A percentile compares a stretch with the other conserved stretches of the same genome.
phyloP scores from a whole-genome alignment of 768 basidiomycete species.

The Lentinula edodes region DNA sequence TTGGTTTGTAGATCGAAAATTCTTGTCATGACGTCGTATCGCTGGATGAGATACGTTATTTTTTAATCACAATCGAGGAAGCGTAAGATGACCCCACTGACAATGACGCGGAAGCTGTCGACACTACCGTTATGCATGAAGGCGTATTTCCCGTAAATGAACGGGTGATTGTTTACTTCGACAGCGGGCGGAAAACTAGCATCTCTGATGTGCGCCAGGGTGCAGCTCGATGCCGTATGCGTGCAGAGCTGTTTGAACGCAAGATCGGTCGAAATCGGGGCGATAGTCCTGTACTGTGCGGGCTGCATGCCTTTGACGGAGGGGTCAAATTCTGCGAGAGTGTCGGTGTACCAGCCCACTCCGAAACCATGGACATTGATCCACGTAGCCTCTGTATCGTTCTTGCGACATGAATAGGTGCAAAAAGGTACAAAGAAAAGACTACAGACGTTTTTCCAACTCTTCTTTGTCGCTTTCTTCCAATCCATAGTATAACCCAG shows the following conservation, averaged over 20 bases:
- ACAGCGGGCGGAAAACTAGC: neutral
- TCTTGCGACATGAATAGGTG: neutral
- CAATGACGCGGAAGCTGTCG: neutral
- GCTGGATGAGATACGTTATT: neutral
- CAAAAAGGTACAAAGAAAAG: too few species aligned
- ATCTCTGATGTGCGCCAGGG: neutral
- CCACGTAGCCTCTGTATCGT: neutral
- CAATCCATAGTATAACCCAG: neutral
- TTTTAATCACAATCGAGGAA: neutral
- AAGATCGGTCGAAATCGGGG: neutral
- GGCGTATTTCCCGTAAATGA: neutral
- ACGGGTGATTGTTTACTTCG: neutral
- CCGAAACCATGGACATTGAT: conserved; percentile 1
- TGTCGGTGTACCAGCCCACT: neutral
- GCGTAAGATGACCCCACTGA: too few species aligned
- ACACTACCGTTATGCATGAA: neutral
- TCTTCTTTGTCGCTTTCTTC: neutral
- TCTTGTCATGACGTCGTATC: neutral
- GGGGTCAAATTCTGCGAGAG: neutral
- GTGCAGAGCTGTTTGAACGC: neutral
- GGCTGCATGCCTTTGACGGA: neutral
- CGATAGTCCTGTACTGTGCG: neutral
- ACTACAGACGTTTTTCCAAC: neutral
- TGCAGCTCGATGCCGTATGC: neutral
- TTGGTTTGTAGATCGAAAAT: neutral